Evolutionary conservation across 2,329 filamentous ascomycete species (phyloP), one percentile per base, ranked within the genome.

Genomic region (Chaetomium globosum): DNA sequence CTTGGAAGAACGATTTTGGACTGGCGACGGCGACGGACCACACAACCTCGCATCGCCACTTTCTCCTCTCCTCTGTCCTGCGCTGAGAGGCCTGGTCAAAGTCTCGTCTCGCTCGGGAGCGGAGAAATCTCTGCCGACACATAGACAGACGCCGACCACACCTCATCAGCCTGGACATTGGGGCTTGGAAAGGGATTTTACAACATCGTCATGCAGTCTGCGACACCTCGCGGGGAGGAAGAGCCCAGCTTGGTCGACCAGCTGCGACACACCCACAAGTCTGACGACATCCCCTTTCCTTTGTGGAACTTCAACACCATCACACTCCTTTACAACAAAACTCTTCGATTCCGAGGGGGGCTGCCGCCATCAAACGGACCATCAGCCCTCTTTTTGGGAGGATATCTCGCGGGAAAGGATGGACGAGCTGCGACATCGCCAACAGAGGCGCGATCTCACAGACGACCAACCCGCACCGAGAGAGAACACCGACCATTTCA

Each of bases 71-170:
- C 62, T 57, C 49, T 66, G 59, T 61, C 28, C 59, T 6, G 36
- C 48, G 43, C 66, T 64, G 68, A 66, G 46, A 21, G 23, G 30
- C n/a, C 51, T 61, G 59, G 39, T 48, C 23, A 26, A 53, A 28
- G n/a, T 48, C 30, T 57, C 31, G 52, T 65, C 63, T 61, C n/a
- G 64, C 49, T 54, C 52, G 58, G 57, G 64, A 64, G 67, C 61
- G 66, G 68, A 68, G 68, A 69, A 69, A 69, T 68, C 66, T 60
- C 68, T 64, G 48, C 52, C 49, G 59, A 66, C 65, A 66, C 31
- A 52, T 56, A 67, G 61, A 65, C 58, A 23, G 54, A 48, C 10
- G 64, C 58, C 57, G 19, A 13, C 28, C 48, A 57, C 52, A 36
- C 59, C 19, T 54, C 60, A 46, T 39, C 56, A 64, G 58, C 30